Evolutionary conservation across 208 protist species (phyloP).

Genomic region (Trypanosoma lewisi): DNA sequence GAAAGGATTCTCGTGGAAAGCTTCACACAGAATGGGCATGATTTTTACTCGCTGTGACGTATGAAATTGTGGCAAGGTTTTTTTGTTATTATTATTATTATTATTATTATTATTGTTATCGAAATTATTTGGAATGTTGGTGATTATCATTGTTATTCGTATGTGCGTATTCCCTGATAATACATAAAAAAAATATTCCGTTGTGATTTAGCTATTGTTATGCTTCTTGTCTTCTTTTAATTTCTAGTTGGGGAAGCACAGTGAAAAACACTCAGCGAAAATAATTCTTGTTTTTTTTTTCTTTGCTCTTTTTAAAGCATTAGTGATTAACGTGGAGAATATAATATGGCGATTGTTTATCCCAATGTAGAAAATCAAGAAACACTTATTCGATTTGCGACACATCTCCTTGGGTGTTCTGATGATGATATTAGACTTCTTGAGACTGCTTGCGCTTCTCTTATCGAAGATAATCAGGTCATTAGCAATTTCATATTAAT

Average conservation of each 20-base stretch:
- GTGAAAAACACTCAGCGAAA: background rate
- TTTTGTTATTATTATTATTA: too few species aligned
- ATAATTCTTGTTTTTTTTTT: background rate
- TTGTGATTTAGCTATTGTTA: too few species aligned
- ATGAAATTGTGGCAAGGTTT: too few species aligned
- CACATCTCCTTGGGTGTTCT: conserved; percentile 5
- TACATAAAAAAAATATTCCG: too few species aligned
- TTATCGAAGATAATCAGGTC: conserved; percentile 20
- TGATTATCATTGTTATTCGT: too few species aligned
- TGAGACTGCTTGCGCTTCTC: conserved; percentile 8
- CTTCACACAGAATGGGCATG: too few species aligned
- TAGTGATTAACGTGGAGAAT: background rate
- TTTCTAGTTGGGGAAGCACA: background rate
- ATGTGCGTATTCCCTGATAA: too few species aligned
- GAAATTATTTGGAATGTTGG: too few species aligned
- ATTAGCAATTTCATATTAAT: conserved; percentile 26
- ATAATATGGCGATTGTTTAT: conserved; percentile 42
- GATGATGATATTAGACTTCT: conserved; percentile 24
- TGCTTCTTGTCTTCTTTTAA: background rate
- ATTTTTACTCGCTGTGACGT: too few species aligned
- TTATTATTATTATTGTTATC: too few species aligned
- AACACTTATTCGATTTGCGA: conserved; percentile 32
- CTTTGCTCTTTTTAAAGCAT: background rate
- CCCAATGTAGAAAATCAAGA: conserved; percentile 30
- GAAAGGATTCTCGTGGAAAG: too few species aligned